phyloP scores from a whole-genome alignment of 176 grass and related monocot genomes.

The Eleusine coracana region DNA sequence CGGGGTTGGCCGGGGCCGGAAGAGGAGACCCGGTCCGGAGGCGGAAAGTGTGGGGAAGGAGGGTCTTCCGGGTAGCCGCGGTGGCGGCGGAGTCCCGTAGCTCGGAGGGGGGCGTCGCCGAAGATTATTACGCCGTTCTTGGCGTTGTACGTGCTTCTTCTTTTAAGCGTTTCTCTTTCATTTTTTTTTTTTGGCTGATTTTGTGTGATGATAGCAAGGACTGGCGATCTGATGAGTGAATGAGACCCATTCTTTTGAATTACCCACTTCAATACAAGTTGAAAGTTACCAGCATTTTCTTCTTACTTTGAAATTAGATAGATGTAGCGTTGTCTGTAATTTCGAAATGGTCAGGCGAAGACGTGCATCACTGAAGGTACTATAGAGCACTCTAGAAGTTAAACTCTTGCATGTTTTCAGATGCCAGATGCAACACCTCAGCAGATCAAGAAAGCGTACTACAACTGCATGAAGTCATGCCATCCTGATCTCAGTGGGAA shows the following conservation, averaged over 20 bases:
- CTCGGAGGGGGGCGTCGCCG: constrained; percentile 55
- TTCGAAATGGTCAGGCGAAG: constrained; percentile 13
- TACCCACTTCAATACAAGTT: neutral
- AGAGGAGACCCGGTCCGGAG: constrained; percentile 18
- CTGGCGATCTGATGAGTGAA: neutral
- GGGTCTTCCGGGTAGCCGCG: constrained; percentile 39
- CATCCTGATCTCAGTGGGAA: constrained; percentile 95
- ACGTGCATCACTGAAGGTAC: neutral
- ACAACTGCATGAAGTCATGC: constrained; percentile 95
- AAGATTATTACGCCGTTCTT: constrained; percentile 90
- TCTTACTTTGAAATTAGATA: neutral
- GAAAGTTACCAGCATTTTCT: neutral
- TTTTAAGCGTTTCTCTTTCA: neutral
- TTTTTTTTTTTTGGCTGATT: neutral
- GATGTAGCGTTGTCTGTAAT: neutral
- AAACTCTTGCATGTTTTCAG: constrained; percentile 43
- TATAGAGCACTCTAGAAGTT: neutral
- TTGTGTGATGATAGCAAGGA: neutral
- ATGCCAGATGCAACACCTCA: constrained; percentile 90
- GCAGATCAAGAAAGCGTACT: constrained; percentile 97
- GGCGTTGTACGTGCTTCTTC: constrained; percentile 61
- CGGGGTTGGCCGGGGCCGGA: constrained; percentile 19
- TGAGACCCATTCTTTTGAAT: neutral
- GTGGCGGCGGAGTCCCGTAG: constrained; percentile 47
- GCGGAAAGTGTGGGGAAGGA: constrained; percentile 33